Base-by-base conservation (phyloP, 768 basidiomycete genomes). In the Strobilomyces dryophilus region DNA sequence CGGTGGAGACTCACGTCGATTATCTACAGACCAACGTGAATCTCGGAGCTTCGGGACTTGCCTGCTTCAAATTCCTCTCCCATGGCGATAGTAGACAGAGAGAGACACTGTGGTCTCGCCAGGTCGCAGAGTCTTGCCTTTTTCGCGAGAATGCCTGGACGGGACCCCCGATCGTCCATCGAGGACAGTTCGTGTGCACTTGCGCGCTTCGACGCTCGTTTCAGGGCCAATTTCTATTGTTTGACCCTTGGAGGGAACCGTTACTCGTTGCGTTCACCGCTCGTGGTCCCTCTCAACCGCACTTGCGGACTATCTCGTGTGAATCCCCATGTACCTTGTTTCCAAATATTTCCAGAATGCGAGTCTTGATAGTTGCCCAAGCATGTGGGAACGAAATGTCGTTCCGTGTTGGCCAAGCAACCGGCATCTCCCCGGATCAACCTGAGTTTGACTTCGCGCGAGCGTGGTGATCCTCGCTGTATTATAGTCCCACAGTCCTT, bases 231-330 rank as follows among this genome's bases (percentile, higher is more conserved):
- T 56, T 61, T 43, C 58, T 60, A 27, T 64, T 63, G 58, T 59
- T 59, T 52, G 17, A 49, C 55, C 55, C 52, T 20, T 49, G 56
- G 48, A 43, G 56, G 45, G n/a, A n/a, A n/a, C 29, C 56, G 58
- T 61, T 58, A 17, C 43, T 45, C 50, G 54, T 59, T 55, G 57
- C 52, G 45, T 54, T 56, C 61, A 42, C 42, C 39, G 20, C 40
- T 51, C 43, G 50, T 21, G 32, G 40, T 39, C 43, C 45, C 52
- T 26, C 48, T 44, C 49, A 52, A 47, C 58, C 39, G 52, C 59
- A 51, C 44, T 58, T 53, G 58, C 47, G 66, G 64, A 68, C 67
- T 67, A 55, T 66, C 57, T 58, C 57, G 45, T 66, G 55, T 56
- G 35, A 62, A 53, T 59, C 26, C 47, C 52, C 65, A 69, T 62